phyloP scores from a whole-genome alignment of 2,329 filamentous ascomycete genomes.

The Paracoccidioides brasiliensis region DNA sequence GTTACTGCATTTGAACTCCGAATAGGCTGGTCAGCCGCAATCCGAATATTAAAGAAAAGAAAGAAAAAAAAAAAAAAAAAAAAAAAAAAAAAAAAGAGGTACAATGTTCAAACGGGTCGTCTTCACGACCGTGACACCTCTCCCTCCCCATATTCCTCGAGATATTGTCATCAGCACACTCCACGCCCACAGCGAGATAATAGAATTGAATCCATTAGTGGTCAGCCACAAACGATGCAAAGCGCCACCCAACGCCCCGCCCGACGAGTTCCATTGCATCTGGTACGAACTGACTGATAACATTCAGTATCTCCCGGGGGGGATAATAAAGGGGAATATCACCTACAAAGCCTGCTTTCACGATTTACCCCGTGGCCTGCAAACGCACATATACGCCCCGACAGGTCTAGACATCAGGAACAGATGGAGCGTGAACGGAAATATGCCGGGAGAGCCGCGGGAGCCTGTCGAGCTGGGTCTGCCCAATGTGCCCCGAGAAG shows the following conservation, averaged over 20 bases:
- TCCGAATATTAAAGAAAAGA: too few relatives aligned
- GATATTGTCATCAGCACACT: constrained; percentile 62
- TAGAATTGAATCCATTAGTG: constrained; percentile 75
- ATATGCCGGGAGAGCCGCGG: constrained; percentile 54
- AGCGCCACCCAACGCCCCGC: constrained; percentile 50
- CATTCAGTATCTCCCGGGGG: constrained; percentile 60
- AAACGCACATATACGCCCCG: constrained; percentile 75
- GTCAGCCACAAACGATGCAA: constrained; percentile 56
- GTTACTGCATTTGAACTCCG: too few relatives aligned
- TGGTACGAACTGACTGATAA: constrained; percentile 76
- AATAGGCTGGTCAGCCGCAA: too few relatives aligned
- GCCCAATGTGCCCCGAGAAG: constrained; percentile 49
- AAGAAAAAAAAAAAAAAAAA: not conserved
- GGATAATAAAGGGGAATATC: constrained; percentile 51
- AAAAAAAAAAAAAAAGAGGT: not conserved
- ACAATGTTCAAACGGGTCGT: constrained; percentile 56
- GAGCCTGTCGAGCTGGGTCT: constrained; percentile 51
- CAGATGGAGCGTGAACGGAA: constrained; percentile 65
- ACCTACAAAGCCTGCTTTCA: constrained; percentile 72
- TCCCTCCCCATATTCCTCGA: constrained; percentile 55
- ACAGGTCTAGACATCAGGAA: constrained; percentile 66
- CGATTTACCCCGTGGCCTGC: constrained; percentile 56
- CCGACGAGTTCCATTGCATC: constrained; percentile 56
- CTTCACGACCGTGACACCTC: constrained; percentile 67
- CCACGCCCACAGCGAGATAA: constrained; percentile 69